Evolutionary conservation across 768 basidiomycete species (phyloP).

Genomic region (Podaxis mareebaensis): DNA sequence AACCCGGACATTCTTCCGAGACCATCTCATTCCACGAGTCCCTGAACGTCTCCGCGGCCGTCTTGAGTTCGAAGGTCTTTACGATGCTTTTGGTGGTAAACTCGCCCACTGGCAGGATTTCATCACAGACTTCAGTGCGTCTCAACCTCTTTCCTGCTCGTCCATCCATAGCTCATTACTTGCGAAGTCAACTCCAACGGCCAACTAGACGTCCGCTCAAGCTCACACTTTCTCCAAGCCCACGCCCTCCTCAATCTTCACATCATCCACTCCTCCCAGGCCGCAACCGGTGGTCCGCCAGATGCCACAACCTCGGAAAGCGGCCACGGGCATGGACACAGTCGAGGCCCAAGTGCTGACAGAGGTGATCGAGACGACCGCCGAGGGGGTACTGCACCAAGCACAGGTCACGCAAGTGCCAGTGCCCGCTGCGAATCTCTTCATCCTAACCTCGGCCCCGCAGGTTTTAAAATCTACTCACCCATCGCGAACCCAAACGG

Average conservation of each 20-base stretch:
- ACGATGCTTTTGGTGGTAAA: slow-evolving; percentile 82
- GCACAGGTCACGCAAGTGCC: slow-evolving; percentile 31
- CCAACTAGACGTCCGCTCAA: slow-evolving; percentile 44
- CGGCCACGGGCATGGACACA: slow-evolving; percentile 12
- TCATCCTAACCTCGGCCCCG: slow-evolving; percentile 59
- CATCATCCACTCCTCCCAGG: slow-evolving; percentile 81
- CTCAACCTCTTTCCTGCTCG: background rate
- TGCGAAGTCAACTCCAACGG: slow-evolving; percentile 70
- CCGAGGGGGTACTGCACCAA: slow-evolving; percentile 26
- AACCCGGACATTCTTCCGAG: slow-evolving; percentile 63
- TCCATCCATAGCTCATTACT: background rate
- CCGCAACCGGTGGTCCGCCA: slow-evolving; percentile 32
- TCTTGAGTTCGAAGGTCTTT: slow-evolving; percentile 72
- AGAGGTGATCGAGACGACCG: slow-evolving; percentile 4
- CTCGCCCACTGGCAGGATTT: slow-evolving; percentile 84
- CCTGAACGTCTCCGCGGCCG: slow-evolving; percentile 56
- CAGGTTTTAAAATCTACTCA: slow-evolving; percentile 63
- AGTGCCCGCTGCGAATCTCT: slow-evolving; percentile 46
- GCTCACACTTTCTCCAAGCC: slow-evolving; percentile 84
- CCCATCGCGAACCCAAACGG: slow-evolving; percentile 36
- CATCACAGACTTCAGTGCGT: slow-evolving; percentile 68
- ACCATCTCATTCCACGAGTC: slow-evolving; percentile 66
- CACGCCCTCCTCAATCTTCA: slow-evolving; percentile 83
- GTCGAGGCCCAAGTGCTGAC: slow-evolving; percentile 10
- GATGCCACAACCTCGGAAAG: slow-evolving; percentile 25